Evolutionary conservation across 176 grass and related monocot genomes (phyloP), one percentile per base, ranked within the genome.

Genomic region (Aegilops speltoides): DNA sequence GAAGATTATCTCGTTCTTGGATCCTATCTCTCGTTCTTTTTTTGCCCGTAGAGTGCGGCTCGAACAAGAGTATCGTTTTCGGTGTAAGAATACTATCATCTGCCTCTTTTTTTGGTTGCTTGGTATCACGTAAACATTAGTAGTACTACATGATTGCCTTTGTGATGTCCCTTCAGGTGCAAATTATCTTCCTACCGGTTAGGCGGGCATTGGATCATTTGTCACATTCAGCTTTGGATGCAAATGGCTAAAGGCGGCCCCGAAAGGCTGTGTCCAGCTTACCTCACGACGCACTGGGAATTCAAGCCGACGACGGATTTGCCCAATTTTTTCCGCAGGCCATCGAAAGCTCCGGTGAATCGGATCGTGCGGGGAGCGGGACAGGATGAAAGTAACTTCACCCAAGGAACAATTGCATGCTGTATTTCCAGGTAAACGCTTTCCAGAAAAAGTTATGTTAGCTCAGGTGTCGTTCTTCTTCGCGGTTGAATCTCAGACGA

Each of bases 81-180:
- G 31, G 69, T 81, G 62, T 87, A 20, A 69, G 37, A 46, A 80
- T 87, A 88, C 57, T 84, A 50, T 80, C 76, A 36, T 79, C 41
- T 70, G 20, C 45, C 13, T 22, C 1, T n/a, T 62, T 33, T 33
- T 59, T 68, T 48, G 40, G n/a, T 80, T 84, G 68, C n/a, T 37
- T 88, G 54, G 68, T 77, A 26, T 17, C 33, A 33, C 16, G 31
- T 87, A 76, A 84, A 69, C 29, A 61, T 63, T 41, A 54, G 50
- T 48, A 48, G 46, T 54, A 54, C 50, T 19, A 63, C 61, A 84
- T 87, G 85, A 87, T 87, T 91, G 81, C 34, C 84, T 70, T 86
- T 77, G 34, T 74, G 14, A 80, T 36, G 33, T 79, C 80, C 84
- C 74, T 83, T 66, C 5, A 67, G 62, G 59, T 68, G 54, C 74